Conservation (phyloP, 129 eudicot genomes). For the Gnaphalium uliginosum region DNA sequence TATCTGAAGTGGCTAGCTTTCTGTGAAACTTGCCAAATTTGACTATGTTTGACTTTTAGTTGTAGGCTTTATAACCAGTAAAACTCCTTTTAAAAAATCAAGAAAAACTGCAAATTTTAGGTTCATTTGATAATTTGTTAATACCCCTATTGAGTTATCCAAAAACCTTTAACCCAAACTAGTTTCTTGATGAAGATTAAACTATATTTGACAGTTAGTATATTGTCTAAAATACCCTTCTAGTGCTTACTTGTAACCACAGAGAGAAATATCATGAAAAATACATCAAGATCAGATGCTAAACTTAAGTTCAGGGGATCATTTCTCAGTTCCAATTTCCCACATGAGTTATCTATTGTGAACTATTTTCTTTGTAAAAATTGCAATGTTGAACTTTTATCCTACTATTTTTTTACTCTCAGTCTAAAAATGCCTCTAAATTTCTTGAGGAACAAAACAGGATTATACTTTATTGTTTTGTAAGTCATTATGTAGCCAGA, state of each 20-base stretch:
- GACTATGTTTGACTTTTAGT: constrained; percentile 23
- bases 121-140: background rate
- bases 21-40: background rate
- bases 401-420: background rate
- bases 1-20: constrained; percentile 1
- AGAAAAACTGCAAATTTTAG: constrained; percentile 6
- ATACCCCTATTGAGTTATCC: background rate
- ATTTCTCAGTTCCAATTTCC: background rate
- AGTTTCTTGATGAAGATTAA: too few relatives aligned
- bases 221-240: background rate
- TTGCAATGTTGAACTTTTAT: background rate
- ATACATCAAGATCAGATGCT: background rate
- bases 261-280: background rate
- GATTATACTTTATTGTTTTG: background rate
- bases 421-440: background rate
- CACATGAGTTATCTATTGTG: background rate
- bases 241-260: background rate
- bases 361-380: too few relatives aligned
- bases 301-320: background rate
- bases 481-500: background rate
- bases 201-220: background rate
- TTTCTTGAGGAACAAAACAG: background rate
- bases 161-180: background rate
- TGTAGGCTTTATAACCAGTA: background rate
- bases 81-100: background rate